A percentile compares a stretch with the other conserved stretches of the same genome.
These are phyloP conservation scores for Botrytis cinerea DNA, from an alignment of 2,329 filamentous ascomycete species.

Conservation along the genomic window DNA sequence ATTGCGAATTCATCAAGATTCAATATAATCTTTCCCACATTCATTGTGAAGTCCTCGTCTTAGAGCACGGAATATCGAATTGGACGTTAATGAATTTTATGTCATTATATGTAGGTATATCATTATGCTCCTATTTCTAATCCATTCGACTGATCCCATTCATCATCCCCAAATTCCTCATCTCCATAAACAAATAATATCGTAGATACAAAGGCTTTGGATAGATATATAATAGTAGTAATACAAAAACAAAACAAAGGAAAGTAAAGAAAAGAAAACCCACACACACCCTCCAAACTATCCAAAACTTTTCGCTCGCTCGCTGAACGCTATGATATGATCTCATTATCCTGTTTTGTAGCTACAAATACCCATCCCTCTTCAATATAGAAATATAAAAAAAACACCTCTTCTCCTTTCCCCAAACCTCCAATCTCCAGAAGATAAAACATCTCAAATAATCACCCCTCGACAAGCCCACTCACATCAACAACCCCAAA, in stretches of 20 bases:
- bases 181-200: neutral
- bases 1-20: neutral
- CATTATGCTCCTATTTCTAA: neutral
- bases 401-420: neutral
- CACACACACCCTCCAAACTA: too few relatives aligned
- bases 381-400: neutral
- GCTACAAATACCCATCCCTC: neutral
- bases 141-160: neutral
- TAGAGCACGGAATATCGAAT: neutral
- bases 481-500: slow-evolving; percentile 4
- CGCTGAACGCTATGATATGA: neutral
- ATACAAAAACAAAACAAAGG: neutral
- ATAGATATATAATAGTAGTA: neutral
- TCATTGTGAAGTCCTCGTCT: neutral
- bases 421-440: neutral
- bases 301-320: neutral
- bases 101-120: neutral
- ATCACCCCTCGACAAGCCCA: neutral
- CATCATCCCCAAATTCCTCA: neutral
- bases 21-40: neutral
- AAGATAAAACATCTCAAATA: neutral
- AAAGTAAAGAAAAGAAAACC: neutral
- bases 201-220: neutral
- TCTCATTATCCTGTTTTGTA: neutral
- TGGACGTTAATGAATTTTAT: neutral